phyloP scores from a whole-genome alignment of 306 rosid species.

The Begonia fuchsioides region DNA sequence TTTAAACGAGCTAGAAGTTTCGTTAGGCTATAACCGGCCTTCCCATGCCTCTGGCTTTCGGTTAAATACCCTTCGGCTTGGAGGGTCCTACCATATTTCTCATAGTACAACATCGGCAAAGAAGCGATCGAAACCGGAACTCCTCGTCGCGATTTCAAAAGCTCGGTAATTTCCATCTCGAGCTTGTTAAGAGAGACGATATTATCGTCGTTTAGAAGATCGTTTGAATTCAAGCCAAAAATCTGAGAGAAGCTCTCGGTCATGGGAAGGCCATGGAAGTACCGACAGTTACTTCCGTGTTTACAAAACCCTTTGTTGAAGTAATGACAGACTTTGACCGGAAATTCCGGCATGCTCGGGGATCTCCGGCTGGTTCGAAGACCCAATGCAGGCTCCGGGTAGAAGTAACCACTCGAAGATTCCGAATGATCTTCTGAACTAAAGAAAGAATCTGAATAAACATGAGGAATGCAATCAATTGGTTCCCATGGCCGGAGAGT shows the following conservation, averaged over 20 bases:
- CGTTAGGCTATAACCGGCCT: conserved; percentile 30
- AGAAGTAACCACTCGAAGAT: conserved; percentile 10
- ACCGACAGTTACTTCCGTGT: conserved; percentile 31
- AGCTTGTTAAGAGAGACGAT: conserved; percentile 23
- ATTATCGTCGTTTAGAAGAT: conserved; percentile 16
- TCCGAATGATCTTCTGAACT: conserved; percentile 14
- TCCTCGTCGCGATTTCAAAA: conserved; percentile 30
- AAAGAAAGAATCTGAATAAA: conserved; percentile 9
- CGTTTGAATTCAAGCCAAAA: conserved; percentile 9
- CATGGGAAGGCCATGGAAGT: conserved; percentile 22
- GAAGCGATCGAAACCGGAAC: conserved; percentile 30
- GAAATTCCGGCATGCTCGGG: conserved; percentile 27
- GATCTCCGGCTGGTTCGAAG: conserved; percentile 20
- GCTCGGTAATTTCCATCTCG: conserved; percentile 25
- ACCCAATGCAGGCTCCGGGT: conserved; percentile 18
- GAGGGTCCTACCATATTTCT: conserved; percentile 26
- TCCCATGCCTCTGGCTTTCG: conserved; percentile 34
- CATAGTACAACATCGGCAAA: conserved; percentile 28
- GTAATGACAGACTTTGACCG: conserved; percentile 26
- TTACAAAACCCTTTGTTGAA: conserved; percentile 36
- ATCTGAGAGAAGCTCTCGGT: conserved; percentile 15
- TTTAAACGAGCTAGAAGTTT: conserved; percentile 33
- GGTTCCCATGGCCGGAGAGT: conserved; percentile 18
- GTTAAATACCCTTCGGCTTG: conserved; percentile 38
- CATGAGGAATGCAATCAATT: conserved; percentile 11